These are phyloP conservation scores for Buddleja alternifolia DNA, from an alignment of 257 asterid genomes.

Conservation along the genomic window DNA sequence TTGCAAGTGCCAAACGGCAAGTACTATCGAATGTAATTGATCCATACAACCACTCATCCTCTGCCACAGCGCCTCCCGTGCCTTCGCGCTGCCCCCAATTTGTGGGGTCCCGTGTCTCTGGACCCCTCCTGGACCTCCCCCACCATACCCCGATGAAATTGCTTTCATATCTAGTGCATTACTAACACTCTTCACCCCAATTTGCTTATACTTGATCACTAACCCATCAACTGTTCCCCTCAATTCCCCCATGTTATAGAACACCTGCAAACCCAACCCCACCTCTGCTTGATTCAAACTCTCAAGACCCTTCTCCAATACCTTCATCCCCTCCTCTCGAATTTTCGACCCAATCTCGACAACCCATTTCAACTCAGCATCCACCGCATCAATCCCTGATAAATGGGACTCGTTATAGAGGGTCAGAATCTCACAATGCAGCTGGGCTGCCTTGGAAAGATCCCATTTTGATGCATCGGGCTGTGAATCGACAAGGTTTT, in stretches of 20 bases:
- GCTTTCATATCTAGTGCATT: constrained; percentile 95
- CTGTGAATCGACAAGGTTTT: constrained; percentile 54
- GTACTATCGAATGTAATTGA: constrained; percentile 76
- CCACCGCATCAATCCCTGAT: constrained; percentile 83
- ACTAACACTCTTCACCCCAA: constrained; percentile 77
- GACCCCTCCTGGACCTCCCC: constrained; percentile 89
- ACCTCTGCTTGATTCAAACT: constrained; percentile 96
- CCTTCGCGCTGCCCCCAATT: constrained; percentile 82
- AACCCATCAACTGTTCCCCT: constrained; percentile 86
- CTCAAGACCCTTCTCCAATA: constrained; percentile 90
- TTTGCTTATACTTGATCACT: constrained; percentile 81
- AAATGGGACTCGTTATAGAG: constrained; percentile 71
- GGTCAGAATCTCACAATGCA: constrained; percentile 81
- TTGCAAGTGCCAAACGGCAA: constrained; percentile 98
- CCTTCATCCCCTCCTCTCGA: constrained; percentile 86
- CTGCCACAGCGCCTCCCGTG: constrained; percentile 95
- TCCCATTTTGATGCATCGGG: constrained; percentile 73
- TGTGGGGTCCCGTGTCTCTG: constrained; percentile 96
- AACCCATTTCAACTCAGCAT: constrained; percentile 86
- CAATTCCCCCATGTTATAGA: constrained; percentile 97
- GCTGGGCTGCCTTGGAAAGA: constrained; percentile 87
- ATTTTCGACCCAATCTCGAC: constrained; percentile 72
- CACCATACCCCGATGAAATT: constrained; percentile 58
- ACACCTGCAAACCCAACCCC: constrained; percentile 94
- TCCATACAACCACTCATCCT: constrained; percentile 92